phyloP scores from a whole-genome alignment of 108 stramenopile genomes.

The Cylindrotheca closterium region DNA sequence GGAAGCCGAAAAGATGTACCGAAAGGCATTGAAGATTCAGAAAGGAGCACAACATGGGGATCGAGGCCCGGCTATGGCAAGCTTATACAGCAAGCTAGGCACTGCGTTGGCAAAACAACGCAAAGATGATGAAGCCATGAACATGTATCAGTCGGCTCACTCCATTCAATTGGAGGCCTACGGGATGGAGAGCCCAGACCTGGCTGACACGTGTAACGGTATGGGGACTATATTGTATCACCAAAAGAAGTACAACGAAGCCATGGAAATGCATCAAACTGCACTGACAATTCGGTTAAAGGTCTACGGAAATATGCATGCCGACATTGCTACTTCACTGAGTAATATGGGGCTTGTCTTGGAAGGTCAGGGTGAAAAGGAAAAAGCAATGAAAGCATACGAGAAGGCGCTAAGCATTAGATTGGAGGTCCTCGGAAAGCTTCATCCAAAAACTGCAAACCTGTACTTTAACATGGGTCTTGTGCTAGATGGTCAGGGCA shows the following conservation, averaged over 20 bases:
- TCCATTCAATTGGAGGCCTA: too few relatives aligned
- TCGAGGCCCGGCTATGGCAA: too few relatives aligned
- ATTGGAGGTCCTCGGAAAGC: conserved; percentile 6
- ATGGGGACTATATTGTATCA: too few relatives aligned
- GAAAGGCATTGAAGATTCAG: conserved; percentile 27
- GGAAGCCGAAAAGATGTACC: conserved; percentile 20
- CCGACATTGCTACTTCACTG: conserved; percentile 11
- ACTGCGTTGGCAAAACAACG: too few relatives aligned
- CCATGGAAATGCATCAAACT: too few relatives aligned
- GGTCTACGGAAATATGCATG: conserved; percentile 21
- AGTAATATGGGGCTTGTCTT: conserved; percentile 13
- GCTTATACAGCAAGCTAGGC: too few relatives aligned
- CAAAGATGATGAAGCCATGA: too few relatives aligned
- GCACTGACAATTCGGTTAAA: conserved; percentile 3
- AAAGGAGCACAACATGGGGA: too few relatives aligned
- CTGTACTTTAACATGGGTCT: conserved; percentile 19
- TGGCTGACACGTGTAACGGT: too few relatives aligned
- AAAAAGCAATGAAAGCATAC: conserved; percentile 22
- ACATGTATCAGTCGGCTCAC: too few relatives aligned
- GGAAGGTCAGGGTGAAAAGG: conserved; percentile 8
- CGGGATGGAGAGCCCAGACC: too few relatives aligned
- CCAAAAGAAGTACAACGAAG: too few relatives aligned
- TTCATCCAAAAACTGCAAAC: conserved; percentile 21
- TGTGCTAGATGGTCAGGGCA: conserved; percentile 13
- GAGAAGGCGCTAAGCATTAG: conserved; percentile 22